phyloP scores from a whole-genome alignment of 2,329 filamentous ascomycete species.

The Nakataea oryzae region DNA sequence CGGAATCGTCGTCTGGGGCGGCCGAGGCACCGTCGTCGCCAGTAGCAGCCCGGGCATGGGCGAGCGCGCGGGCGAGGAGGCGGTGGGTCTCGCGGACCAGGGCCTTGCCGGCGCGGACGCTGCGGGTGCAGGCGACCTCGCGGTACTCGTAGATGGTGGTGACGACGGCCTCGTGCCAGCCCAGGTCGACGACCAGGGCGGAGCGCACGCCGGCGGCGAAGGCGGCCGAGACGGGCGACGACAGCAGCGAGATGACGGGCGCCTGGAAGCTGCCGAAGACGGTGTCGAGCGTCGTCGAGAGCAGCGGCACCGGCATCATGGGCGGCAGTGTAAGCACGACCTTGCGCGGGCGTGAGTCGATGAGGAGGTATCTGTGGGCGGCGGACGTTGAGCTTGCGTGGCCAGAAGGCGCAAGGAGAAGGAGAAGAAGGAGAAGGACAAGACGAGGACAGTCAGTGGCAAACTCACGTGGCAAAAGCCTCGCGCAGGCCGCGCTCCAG shows the following conservation, averaged over 20 bases:
- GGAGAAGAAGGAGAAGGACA: not conserved
- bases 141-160: conserved; percentile 87
- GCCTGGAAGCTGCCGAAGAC: conserved; percentile 74
- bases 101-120: conserved; percentile 61
- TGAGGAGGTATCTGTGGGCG: conserved; percentile 43
- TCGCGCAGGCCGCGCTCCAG: conserved; percentile 75
- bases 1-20: conserved; percentile 14
- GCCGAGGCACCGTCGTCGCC: too few relatives aligned
- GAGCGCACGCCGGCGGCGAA: conserved; percentile 76
- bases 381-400: not conserved
- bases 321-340: conserved; percentile 59
- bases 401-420: too few relatives aligned
- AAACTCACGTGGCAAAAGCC: conserved; percentile 65
- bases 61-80: conserved; percentile 34
- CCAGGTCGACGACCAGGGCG: conserved; percentile 80
- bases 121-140: conserved; percentile 62
- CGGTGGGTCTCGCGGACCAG: conserved; percentile 61
- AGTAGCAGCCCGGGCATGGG: not conserved
- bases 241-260: conserved; percentile 71
- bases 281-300: conserved; percentile 57
- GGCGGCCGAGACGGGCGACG: conserved; percentile 61
- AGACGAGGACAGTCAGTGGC: conserved; percentile 6
- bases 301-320: conserved; percentile 10
- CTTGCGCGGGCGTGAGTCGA: conserved; percentile 67
- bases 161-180: conserved; percentile 82